Evolutionary conservation across 495 filamentous ascomycete genomes (phyloP), one percentile per base, ranked within the genome.

Genomic region (Melanomma pulvis-pyrius): DNA sequence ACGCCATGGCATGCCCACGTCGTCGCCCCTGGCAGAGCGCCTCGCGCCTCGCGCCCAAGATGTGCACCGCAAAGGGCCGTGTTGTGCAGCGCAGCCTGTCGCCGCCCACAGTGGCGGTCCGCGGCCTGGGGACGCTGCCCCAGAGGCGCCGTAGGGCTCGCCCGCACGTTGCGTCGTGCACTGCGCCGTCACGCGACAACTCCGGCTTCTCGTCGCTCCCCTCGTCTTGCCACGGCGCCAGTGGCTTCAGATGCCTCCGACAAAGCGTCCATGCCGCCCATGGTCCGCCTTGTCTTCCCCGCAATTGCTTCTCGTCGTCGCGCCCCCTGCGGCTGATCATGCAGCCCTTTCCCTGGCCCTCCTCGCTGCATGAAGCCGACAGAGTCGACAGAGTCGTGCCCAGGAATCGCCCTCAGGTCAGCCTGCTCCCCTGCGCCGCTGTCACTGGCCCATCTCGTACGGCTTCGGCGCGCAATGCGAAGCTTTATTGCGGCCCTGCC

Each of bases 301-400:
- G 70, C 70, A 72, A 66, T 69, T 67, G 61, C 63, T 72, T 71
- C 59, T 71, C 55, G 62, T 69, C 59, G 58, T 59, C 55, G 66
- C 62, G 25, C 59, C 50, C 70, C 70, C 66, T 72, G 70, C 70
- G 63, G 70, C 70, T 72, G 70, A 72, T 72, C 70, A 69, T 72
- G 70, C 70, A 69, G 65, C 70, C 57, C 56, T 69, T 65, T 71
- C 54, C 70, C 70, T 67, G 69, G 61, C 29, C 61, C 67, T 47
- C 48, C n/a, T n/a, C 57, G 64, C 39, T 67, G 68, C 68, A 65
- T 71, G 68, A n/a, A 67, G 64, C 64, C 57, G 53, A 34, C 41
- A 59, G 51, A 50, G 39, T 61, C 22, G 39, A 29, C 44, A 44
- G 50, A 15, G 41, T 29, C 13, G 25, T 24, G 17, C 24, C 2